Percentiles rank a stretch among this genome's conserved stretches.
These are phyloP conservation scores for Hemileia vastatrix DNA, from an alignment of 1,284 basidiomycete genomes.

Conservation along the genomic window DNA sequence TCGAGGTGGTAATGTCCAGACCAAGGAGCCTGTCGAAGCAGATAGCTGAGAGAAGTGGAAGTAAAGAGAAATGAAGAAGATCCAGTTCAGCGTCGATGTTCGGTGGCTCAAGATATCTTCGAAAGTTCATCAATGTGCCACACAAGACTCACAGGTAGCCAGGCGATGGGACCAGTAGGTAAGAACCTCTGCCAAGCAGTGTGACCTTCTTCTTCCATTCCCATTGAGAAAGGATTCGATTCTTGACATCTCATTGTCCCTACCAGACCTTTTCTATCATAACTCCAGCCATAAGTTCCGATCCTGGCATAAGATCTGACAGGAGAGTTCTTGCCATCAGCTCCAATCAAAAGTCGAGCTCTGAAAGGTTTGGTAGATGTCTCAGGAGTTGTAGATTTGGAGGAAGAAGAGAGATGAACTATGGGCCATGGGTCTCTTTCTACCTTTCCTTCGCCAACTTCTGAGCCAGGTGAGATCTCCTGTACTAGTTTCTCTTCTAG, in stretches of 20 bases:
- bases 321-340: conserved; percentile 89
- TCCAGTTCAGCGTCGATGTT: no score
- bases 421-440: conserved; percentile 35
- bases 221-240: conserved; percentile 53
- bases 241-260: conserved; percentile 76
- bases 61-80: neutral
- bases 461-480: neutral
- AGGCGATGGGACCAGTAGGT: conserved; percentile 89
- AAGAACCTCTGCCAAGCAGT: conserved; percentile 91
- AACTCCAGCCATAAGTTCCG: conserved; percentile 79
- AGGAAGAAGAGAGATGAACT: conserved; percentile 22
- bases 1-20: conserved; percentile 81
- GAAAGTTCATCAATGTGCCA: neutral
- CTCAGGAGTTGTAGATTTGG: neutral
- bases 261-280: conserved; percentile 83
- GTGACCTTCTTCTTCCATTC: no score
- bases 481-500: no score
- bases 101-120: conserved; percentile 1
- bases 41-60: conserved; percentile 48
- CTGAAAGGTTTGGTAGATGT: neutral
- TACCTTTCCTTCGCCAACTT: conserved; percentile 6
- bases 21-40: conserved; percentile 68
- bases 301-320: conserved; percentile 83
- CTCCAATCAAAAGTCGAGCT: conserved; percentile 60
- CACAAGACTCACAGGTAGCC: conserved; percentile 54